Evolutionary conservation across 2,329 filamentous ascomycete species (phyloP).

Genomic region (Sporothrix pallida): DNA sequence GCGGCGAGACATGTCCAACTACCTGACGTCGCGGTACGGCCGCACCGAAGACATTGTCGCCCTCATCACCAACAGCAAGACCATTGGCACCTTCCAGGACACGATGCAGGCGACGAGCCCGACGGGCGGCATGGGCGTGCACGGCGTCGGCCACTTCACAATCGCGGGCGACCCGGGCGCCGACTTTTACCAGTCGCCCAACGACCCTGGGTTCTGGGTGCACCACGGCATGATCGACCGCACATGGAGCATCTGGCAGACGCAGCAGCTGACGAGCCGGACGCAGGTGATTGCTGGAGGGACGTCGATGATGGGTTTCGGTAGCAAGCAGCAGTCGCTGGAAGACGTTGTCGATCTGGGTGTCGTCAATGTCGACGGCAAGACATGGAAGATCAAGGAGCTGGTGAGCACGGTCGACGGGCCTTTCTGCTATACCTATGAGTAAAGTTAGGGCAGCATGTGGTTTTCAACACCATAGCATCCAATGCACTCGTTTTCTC

Average conservation of each 20-base stretch:
- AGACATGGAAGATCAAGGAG: conserved; percentile 40
- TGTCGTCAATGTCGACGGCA: conserved; percentile 30
- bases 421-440: conserved; percentile 44
- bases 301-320: conserved; percentile 42
- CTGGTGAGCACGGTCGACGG: conserved; percentile 42
- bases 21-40: conserved; percentile 40
- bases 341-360: conserved; percentile 42
- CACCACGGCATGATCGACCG: conserved; percentile 45
- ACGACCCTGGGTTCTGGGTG: conserved; percentile 43
- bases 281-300: conserved; percentile 42
- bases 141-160: conserved; percentile 44
- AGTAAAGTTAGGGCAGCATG: conserved; percentile 25
- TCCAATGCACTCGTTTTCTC: not conserved
- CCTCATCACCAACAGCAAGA: conserved; percentile 48
- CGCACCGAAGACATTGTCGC: conserved; percentile 43
- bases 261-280: conserved; percentile 41
- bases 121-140: conserved; percentile 43
- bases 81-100: conserved; percentile 53
- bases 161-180: conserved; percentile 50
- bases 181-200: conserved; percentile 42
- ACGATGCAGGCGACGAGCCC: conserved; percentile 49
- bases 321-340: conserved; percentile 38
- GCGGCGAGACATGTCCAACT: conserved; percentile 50
- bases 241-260: conserved; percentile 45
- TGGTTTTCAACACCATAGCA: not conserved